Percentiles rank a stretch among this genome's conserved stretches.
Conservation (phyloP, 1,284 basidiomycete species). For the Puccinia coronata region DNA sequence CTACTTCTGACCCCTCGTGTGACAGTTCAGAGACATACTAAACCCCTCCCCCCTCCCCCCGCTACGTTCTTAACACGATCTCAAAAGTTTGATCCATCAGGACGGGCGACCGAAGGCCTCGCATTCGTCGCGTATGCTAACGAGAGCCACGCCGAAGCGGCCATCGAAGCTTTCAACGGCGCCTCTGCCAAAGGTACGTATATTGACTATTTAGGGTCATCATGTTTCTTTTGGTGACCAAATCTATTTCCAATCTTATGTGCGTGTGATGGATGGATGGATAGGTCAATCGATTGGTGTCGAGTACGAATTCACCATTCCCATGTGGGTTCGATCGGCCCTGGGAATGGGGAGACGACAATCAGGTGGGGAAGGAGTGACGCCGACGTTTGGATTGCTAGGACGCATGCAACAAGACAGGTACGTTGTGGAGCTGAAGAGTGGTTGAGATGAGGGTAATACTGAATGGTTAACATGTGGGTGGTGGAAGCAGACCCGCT, state of each 20-base stretch:
- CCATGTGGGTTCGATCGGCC: constrained; percentile 21
- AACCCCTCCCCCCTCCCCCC: too few species aligned
- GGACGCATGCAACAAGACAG: constrained; percentile 42
- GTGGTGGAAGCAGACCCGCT: background rate
- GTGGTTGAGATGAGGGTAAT: background rate
- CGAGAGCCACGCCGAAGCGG: constrained; percentile 40
- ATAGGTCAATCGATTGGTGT: constrained; percentile 42
- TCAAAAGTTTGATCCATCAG: constrained; percentile 47
- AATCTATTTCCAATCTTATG: too few species aligned
- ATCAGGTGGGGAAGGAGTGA: background rate
- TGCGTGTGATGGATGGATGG: background rate
- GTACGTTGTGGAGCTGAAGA: background rate
- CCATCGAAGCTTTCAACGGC: constrained; percentile 44
- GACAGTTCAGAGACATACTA: background rate
- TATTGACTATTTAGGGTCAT: background rate
- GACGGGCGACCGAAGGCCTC: constrained; percentile 43
- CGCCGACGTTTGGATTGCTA: constrained; percentile 6
- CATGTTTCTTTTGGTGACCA: background rate
- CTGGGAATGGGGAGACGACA: constrained; percentile 11
- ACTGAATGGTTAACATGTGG: background rate
- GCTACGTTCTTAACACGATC: background rate
- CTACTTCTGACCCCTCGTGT: too few species aligned
- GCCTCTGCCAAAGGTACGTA: constrained; percentile 41
- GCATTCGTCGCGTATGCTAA: constrained; percentile 25
- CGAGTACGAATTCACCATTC: constrained; percentile 13